These are phyloP conservation scores for Senna tora DNA, from an alignment of 306 rosid species.

Conservation along the genomic window DNA sequence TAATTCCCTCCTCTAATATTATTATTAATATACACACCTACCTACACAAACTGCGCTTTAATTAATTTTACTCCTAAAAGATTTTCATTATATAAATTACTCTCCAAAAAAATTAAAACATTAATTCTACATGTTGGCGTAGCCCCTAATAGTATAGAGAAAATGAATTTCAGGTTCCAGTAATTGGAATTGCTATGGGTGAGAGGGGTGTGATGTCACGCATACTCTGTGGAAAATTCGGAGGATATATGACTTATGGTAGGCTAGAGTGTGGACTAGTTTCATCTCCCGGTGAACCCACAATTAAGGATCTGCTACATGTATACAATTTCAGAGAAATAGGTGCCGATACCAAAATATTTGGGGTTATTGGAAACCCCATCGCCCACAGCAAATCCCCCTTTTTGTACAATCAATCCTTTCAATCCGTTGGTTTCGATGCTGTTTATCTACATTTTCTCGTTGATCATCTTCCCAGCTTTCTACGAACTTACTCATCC, in stretches of 20 bases:
- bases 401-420: constrained; percentile 64
- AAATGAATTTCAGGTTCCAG: constrained; percentile 87
- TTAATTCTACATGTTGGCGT: too few species aligned
- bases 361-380: constrained; percentile 93
- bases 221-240: constrained; percentile 87
- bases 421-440: constrained; percentile 72
- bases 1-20: too few species aligned
- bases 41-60: too few species aligned
- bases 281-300: constrained; percentile 96
- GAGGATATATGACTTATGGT: constrained; percentile 88
- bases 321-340: constrained; percentile 72
- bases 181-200: constrained; percentile 91
- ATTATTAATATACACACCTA: too few species aligned
- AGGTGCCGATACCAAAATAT: constrained; percentile 80
- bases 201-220: constrained; percentile 86
- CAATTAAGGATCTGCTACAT: constrained; percentile 71
- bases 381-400: constrained; percentile 94
- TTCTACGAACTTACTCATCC: constrained; percentile 77
- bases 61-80: too few species aligned
- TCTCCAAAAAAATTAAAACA: too few species aligned
- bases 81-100: too few species aligned
- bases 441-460: constrained; percentile 77
- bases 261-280: constrained; percentile 74
- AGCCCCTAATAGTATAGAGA: too few species aligned
- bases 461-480: constrained; percentile 81